Percentiles rank a stretch among this genome's conserved stretches.
These are phyloP conservation scores for Dicorynia guianensis DNA, from an alignment of 306 rosid species.

Conservation along the genomic window DNA sequence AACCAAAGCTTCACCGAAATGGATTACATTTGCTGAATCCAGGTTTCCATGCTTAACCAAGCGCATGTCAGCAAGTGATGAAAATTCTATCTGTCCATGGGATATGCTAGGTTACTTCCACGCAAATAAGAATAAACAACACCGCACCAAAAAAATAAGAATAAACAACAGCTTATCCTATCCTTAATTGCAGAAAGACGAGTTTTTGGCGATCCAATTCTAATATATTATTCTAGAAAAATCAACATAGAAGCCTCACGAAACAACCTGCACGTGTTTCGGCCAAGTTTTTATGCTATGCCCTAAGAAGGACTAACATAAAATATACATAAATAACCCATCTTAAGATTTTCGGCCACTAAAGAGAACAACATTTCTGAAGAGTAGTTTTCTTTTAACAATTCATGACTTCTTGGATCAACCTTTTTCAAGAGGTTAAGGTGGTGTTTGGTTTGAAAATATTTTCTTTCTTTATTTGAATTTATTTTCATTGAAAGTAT, in stretches of 20 bases:
- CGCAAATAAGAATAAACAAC: neutral
- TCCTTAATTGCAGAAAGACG: neutral
- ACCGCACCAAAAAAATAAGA: too few species aligned
- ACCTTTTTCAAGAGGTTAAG: conserved; percentile 13
- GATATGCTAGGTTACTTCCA: neutral
- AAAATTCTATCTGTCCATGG: conserved; percentile 37
- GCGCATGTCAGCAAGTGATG: conserved; percentile 37
- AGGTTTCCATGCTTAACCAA: conserved; percentile 40
- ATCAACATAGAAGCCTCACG: neutral
- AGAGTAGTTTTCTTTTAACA: neutral
- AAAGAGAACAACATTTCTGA: too few species aligned
- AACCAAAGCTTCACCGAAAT: conserved; percentile 20
- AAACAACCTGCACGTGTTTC: neutral
- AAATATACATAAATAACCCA: too few species aligned
- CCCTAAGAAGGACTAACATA: too few species aligned
- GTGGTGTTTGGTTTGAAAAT: too few species aligned
- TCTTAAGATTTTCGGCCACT: too few species aligned
- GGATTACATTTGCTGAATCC: conserved; percentile 34
- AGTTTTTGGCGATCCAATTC: conserved; percentile 7
- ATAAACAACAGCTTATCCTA: neutral
- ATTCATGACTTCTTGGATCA: neutral
- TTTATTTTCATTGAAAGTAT: too few species aligned
- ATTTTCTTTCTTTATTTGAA: too few species aligned
- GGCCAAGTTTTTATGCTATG: neutral
- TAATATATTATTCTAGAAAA: neutral